Percentiles rank a stretch among this genome's conserved stretches.
phyloP scores from a whole-genome alignment of 2,329 filamentous ascomycete species.

The Alternaria sp. region DNA sequence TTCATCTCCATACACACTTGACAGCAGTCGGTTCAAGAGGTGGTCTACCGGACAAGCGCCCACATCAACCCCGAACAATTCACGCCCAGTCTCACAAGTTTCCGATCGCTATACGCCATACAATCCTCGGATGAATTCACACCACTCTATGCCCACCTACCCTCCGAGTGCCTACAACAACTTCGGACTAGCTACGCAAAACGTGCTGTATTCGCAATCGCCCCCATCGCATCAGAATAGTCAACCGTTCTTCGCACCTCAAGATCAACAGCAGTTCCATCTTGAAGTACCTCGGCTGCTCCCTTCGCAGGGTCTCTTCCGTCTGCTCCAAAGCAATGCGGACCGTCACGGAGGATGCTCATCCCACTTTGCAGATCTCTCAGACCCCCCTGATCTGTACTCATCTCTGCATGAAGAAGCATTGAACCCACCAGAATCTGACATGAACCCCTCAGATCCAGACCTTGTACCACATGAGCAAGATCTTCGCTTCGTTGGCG shows the following conservation, averaged over 20 bases:
- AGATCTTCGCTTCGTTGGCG: constrained; percentile 75
- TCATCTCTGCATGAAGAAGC: constrained; percentile 78
- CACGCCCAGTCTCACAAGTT: constrained; percentile 64
- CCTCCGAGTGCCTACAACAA: constrained; percentile 44
- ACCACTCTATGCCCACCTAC: constrained; percentile 53
- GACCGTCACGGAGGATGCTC: constrained; percentile 69
- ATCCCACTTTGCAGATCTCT: constrained; percentile 75
- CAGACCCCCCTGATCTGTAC: constrained; percentile 79
- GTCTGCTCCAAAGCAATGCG: constrained; percentile 77
- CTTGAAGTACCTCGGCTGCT: constrained; percentile 65
- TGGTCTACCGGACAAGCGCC: constrained; percentile 73
- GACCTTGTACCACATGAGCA: constrained; percentile 81
- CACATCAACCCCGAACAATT: constrained; percentile 68
- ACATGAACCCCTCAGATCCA: constrained; percentile 81
- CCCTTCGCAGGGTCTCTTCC: constrained; percentile 76
- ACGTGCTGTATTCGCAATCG: constrained; percentile 51
- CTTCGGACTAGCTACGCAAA: constrained; percentile 46
- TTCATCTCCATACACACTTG: constrained; percentile 74
- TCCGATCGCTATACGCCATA: constrained; percentile 70
- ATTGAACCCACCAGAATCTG: constrained; percentile 75
- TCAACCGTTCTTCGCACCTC: constrained; percentile 57
- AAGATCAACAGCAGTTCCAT: constrained; percentile 60
- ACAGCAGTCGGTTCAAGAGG: constrained; percentile 72
- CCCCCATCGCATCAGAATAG: constrained; percentile 64
- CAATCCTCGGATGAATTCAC: constrained; percentile 62